Base-by-base conservation (phyloP, 805 yeast species). In the Candida vartiovaarae region DNA sequence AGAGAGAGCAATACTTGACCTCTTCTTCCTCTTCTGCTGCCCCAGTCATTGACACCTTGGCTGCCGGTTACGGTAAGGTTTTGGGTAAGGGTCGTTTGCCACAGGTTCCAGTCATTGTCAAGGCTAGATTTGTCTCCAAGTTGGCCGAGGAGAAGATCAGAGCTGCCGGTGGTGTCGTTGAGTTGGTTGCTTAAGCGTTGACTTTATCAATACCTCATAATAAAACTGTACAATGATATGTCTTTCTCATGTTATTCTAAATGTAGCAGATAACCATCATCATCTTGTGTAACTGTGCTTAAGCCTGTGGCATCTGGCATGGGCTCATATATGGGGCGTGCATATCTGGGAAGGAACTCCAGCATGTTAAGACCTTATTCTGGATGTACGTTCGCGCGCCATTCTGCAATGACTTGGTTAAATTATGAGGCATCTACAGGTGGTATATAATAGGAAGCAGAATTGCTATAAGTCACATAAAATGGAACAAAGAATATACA, bases 161-260 rank as follows among this genome's bases (percentile, higher is more conserved):
- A 82, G 98, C 95, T 71, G 99, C 84, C 71, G 99, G 99, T 79
- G 99, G 99, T 86, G 99, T 86, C 70, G 95, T 93, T 74, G 99
- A 93, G 82, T 86, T 93, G 71, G 76, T 93, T 72, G 99, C 99
- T 76, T 93, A 88, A 84, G 45, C 45, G 42, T 42, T 38, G 39
- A 39, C 34, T 24, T 33, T 8, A 28, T 23, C 9, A 35, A 35
- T 31, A 36, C 31, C 20, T 27, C 8, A 24, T 31, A 27, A 39
- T 34, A 33, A 15, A 32, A 32, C 34, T 41, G 43, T 41, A 36
- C 39, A 41, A 41, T 41, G 43, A 41, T 24, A 39, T 32, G 36
- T 39, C 34, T 32, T 34, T 40, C 28, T 41, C 43, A 41, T 41
- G 43, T 38, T 29, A 30, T 27, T 35, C 7, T 27, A 9, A 8